A percentile compares a stretch with the other conserved stretches of the same genome.
Evolutionary conservation across 495 filamentous ascomycete species (phyloP).

Genomic region (Hypoxylon trugodes): DNA sequence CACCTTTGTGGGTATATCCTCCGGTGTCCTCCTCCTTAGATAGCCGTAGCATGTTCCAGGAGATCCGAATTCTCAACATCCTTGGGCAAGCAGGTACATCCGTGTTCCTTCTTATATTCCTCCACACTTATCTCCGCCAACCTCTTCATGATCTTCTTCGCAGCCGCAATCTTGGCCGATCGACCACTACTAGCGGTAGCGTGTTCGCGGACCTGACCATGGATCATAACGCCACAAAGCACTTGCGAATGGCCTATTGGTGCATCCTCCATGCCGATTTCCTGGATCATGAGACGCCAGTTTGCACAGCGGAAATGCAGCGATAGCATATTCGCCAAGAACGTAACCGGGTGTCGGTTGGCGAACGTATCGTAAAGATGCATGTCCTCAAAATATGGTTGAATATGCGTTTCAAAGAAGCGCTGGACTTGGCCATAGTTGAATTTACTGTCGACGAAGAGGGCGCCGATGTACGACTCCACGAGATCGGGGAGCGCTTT

Average conservation of each 20-base stretch:
- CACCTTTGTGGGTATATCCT: background rate
- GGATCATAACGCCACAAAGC: conserved; percentile 80
- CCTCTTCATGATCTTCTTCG: conserved; percentile 67
- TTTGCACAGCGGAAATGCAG: conserved; percentile 56
- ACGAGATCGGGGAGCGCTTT: conserved; percentile 90
- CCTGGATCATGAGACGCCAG: conserved; percentile 53
- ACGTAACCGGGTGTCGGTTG: conserved; percentile 79
- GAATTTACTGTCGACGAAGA: conserved; percentile 92
- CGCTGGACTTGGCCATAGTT: conserved; percentile 73
- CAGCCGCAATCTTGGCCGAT: conserved; percentile 78
- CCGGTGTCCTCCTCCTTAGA: background rate
- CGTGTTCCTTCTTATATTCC: conserved; percentile 68
- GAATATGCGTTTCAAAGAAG: conserved; percentile 79
- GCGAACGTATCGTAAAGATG: conserved; percentile 86
- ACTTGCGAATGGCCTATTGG: conserved; percentile 53
- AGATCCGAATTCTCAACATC: conserved; percentile 17
- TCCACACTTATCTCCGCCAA: conserved; percentile 64
- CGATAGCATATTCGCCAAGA: conserved; percentile 53
- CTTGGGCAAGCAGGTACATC: conserved; percentile 66
- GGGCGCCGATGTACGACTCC: conserved; percentile 87
- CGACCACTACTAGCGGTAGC: conserved; percentile 68
- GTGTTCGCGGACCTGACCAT: conserved; percentile 71
- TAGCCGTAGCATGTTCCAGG: conserved; percentile 27
- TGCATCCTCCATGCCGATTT: conserved; percentile 42
- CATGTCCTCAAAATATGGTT: conserved; percentile 88